A percentile compares a stretch with the other conserved stretches of the same genome.
These are phyloP conservation scores for Oxyria digyna DNA, from an alignment of 148 eudicot species.

Conservation along the genomic window DNA sequence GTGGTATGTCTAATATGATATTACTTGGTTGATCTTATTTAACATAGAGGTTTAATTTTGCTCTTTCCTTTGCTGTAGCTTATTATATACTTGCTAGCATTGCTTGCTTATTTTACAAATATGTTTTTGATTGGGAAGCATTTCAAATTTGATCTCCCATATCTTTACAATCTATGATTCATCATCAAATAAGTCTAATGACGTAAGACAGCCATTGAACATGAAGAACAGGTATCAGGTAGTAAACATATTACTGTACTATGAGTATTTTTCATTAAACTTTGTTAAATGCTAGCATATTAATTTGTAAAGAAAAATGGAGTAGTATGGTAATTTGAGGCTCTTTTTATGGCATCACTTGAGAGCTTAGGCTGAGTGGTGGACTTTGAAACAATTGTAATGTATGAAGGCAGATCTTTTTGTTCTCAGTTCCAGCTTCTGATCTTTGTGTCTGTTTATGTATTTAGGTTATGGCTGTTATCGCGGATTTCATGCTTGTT, in stretches of 20 bases:
- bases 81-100: background rate
- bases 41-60: background rate
- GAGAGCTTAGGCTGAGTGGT: background rate
- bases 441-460: constrained; percentile 9
- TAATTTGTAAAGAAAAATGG: background rate
- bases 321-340: background rate
- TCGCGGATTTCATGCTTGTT: constrained; percentile 98
- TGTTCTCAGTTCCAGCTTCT: background rate
- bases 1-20: constrained; percentile 61
- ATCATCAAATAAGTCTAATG: background rate
- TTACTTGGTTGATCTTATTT: background rate
- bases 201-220: background rate
- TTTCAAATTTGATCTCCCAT: background rate
- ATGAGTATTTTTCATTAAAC: background rate
- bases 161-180: background rate
- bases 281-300: background rate
- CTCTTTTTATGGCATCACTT: background rate
- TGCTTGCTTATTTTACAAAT: background rate
- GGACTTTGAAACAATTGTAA: background rate
- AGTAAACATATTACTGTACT: background rate
- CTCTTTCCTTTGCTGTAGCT: background rate
- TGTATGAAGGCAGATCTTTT: background rate
- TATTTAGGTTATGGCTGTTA: constrained; percentile 81
- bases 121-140: background rate
- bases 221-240: background rate